Evolutionary conservation across 371 early-diverging fungal species (phyloP), one percentile per base, ranked within the genome.

Genomic region (Zychaea mexicana): DNA sequence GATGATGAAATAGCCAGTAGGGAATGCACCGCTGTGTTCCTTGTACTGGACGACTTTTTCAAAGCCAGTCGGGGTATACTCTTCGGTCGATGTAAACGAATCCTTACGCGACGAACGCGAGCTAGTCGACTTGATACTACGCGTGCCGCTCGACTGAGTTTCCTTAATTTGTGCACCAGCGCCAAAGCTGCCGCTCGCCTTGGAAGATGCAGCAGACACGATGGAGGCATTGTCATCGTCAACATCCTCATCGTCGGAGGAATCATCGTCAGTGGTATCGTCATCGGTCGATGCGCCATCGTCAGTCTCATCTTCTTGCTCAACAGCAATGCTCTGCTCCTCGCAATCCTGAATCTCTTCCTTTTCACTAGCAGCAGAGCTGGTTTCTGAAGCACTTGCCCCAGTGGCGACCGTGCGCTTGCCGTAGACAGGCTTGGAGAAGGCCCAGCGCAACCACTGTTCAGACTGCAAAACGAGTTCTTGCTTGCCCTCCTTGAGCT

Each of bases 1-100:
- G 57, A 81, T 78, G 24, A 78, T 69, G 60, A 81, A 81, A 38
- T 74, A 81, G 3, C 76, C 81, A 15, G 81, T 76, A 49, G 72
- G 72, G 17, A 58, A 52, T 47, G 62, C 52, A 30, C 66, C 66
- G 2, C 65, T 69, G 12, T 74, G 74, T 7, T 55, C 69, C 68
- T 78, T 78, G 68, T 65, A 78, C 7, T 74, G 73, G 8, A 69
- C 70, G 52, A 81, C 62, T 59, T 76, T 75, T 54, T 76, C 74
- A 49, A 72, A 81, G 21, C 81, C 81, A 53, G 74, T 72, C 42
- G 78, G 78, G 6, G 74, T 32, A 39, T 75, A 77, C 19, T 66
- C 70, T 17, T 73, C 60, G 22, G 62, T 39, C 30, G 61, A 22
- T 4, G 58, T 59, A 52, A 66, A 70, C 1, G 66, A 62, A 19